Conservation (phyloP, 2,329 filamentous ascomycete species). For the Endoconidiophora laricicola region DNA sequence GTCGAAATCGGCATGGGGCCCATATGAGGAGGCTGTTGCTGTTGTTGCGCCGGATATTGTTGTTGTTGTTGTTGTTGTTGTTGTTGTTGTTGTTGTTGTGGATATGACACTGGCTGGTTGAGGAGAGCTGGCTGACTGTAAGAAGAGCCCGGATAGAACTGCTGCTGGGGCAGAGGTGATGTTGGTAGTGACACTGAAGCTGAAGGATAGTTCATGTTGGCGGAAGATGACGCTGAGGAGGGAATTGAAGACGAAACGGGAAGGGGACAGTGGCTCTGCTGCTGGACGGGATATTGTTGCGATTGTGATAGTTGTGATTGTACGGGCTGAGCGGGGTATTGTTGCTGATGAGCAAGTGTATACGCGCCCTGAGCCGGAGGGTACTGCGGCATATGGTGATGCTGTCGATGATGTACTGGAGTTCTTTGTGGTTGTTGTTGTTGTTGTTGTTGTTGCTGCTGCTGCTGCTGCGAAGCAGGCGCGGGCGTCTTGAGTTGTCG, state of each 20-base stretch:
- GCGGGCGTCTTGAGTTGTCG: too few relatives aligned
- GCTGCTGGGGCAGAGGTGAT: neutral
- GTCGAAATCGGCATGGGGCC: too few relatives aligned
- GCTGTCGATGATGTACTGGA: neutral
- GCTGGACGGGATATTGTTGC: neutral
- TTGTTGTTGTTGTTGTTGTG: neutral
- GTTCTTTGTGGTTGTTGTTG: neutral
- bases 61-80: neutral
- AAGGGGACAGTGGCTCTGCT: neutral
- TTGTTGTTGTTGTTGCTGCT: conserved; percentile 4
- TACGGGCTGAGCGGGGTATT: neutral
- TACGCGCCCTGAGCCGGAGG: neutral
- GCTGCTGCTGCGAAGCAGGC: neutral
- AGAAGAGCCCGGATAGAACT: conserved; percentile 2
- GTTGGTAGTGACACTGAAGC: neutral
- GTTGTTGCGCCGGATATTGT: conserved; percentile 1
- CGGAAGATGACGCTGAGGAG: too few relatives aligned
- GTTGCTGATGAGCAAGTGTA: neutral
- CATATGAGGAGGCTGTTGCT: neutral
- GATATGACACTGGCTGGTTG: neutral
- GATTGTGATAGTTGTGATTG: neutral
- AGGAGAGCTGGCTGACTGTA: neutral
- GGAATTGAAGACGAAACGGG: neutral
- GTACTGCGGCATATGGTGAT: neutral
- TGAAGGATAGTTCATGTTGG: too few relatives aligned